Evolutionary conservation across 306 rosid genomes (phyloP).

Genomic region (Trichosanthes truncata): DNA sequence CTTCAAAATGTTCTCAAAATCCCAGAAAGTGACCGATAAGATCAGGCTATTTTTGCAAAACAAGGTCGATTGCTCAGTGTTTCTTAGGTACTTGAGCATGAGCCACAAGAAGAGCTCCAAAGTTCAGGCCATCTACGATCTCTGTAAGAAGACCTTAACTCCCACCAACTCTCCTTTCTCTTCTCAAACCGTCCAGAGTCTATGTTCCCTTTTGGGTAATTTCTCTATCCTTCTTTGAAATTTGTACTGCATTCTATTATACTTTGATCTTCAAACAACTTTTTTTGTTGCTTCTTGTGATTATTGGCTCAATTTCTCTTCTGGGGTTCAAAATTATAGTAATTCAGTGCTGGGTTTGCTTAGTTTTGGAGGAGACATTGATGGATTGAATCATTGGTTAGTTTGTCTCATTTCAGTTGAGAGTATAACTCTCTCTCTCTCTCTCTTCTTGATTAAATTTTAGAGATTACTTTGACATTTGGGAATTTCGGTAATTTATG

Average conservation of each 20-base stretch:
- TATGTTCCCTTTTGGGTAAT: slow-evolving; percentile 63
- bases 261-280: neutral
- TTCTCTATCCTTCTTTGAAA: slow-evolving; percentile 4
- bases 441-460: neutral
- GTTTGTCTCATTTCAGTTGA: neutral
- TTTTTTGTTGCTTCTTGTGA: neutral
- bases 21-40: slow-evolving; percentile 34
- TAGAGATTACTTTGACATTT: neutral
- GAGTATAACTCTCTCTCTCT: neutral
- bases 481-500: neutral
- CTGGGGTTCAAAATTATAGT: slow-evolving; percentile 3
- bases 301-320: neutral
- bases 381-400: neutral
- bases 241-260: neutral
- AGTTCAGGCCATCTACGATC: slow-evolving; percentile 57
- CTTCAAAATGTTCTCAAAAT: slow-evolving; percentile 24
- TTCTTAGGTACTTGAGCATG: slow-evolving; percentile 42
- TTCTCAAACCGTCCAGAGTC: slow-evolving; percentile 36
- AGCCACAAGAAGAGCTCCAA: slow-evolving; percentile 30
- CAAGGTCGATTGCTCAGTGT: slow-evolving; percentile 19
- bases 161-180: slow-evolving; percentile 40
- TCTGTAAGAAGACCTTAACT: slow-evolving; percentile 48
- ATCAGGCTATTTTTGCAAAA: slow-evolving; percentile 16
- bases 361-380: neutral
- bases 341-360: neutral